These are phyloP conservation scores for Moesziomyces sp. DNA, from an alignment of 1,284 basidiomycete genomes.

Conservation along the genomic window DNA sequence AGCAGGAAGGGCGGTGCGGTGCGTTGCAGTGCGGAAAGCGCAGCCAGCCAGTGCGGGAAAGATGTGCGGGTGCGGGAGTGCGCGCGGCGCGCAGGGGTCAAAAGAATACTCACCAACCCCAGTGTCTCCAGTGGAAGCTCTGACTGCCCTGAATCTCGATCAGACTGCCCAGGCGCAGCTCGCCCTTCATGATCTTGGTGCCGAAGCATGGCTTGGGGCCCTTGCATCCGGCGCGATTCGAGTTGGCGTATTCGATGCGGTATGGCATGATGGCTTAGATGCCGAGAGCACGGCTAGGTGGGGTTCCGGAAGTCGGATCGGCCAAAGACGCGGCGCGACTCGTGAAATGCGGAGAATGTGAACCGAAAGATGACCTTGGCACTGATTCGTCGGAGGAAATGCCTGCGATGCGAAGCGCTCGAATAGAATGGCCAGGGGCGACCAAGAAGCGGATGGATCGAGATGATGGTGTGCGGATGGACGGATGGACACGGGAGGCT, in stretches of 20 bases:
- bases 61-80: not conserved
- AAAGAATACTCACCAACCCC: slow-evolving; percentile 73
- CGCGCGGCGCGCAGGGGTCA: not conserved
- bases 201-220: slow-evolving; percentile 89
- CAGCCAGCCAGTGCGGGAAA: not conserved
- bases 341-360: not conserved
- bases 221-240: slow-evolving; percentile 80
- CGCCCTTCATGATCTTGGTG: slow-evolving; percentile 78
- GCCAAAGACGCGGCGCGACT: not conserved
- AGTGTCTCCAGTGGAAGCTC: slow-evolving; percentile 80
- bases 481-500: slow-evolving; percentile 10
- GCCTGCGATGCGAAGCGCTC: not conserved
- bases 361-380: not conserved
- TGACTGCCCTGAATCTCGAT: slow-evolving; percentile 77
- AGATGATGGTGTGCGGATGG: slow-evolving; percentile 18
- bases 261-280: slow-evolving; percentile 46
- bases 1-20: not conserved
- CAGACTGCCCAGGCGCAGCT: slow-evolving; percentile 78
- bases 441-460: slow-evolving; percentile 1
- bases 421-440: not conserved
- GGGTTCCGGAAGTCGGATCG: not conserved
- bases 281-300: not conserved
- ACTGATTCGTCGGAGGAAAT: not conserved
- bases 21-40: not conserved
- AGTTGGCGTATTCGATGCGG: slow-evolving; percentile 58